Evolutionary conservation across 2,329 filamentous ascomycete species (phyloP), one percentile per base, ranked within the genome.

Genomic region (Penicillium occitanis): DNA sequence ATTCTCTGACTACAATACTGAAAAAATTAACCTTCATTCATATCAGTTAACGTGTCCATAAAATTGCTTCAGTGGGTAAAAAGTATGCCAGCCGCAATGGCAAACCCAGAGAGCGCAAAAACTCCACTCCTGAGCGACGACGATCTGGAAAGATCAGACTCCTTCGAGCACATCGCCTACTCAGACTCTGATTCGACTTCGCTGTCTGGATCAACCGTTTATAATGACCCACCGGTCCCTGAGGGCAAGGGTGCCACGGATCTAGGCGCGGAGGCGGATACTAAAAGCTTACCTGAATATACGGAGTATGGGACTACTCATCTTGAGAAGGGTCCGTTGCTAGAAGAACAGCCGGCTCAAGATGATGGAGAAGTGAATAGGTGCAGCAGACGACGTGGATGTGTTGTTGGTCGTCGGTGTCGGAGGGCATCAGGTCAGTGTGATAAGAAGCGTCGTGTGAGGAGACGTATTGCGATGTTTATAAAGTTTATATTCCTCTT

Each of bases 271-370:
- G 11, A 53, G 17, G 48, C 62, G 17, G 62, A 64, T 37, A 58
- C 42, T 13, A 30, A 64, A 57, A 64, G 37, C 7, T 28, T 64
- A 48, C 62, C 62, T 35, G 62, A 58, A 37, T 64, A 64, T 40
- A 25, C 57, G 7, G 57, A 48, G 22, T 46, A 55, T 50, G 51
- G 22, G n/a, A 46, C 62, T 7, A 17, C 28, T 48, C 51, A 58
- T 6, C 25, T 48, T 35, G 51, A 64, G 28, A 58, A 42, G 28
- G 51, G n/a, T 48, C 40, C 22, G 17, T 33, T 58, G 2, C 3
- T 22, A 13, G 30, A 37, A 8, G 51, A 60, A 7, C 42, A 51
- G 44, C 25, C 37, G 11, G 48, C 10, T 17, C 46, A 30, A 17
- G 50, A 17, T 46, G 35, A 46, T n/a, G 44, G 3, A 13, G 57